Percentiles rank a stretch among this genome's conserved stretches.
Evolutionary conservation across 495 filamentous ascomycete genomes (phyloP).

Genomic region (Podospora pseudopauciseta): DNA sequence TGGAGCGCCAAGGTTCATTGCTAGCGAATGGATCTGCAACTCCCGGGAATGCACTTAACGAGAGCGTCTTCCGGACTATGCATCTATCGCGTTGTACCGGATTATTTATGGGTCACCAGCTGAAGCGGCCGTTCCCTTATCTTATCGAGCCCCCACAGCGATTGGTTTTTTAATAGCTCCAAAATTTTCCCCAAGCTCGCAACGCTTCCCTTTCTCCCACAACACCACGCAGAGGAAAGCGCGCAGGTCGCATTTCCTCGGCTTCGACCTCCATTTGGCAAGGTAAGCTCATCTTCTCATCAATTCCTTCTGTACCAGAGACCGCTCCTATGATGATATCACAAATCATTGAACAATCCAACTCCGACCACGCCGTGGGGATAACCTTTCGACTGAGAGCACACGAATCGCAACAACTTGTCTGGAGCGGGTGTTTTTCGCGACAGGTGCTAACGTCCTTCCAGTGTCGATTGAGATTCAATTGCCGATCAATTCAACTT

Average conservation of each 20-base stretch:
- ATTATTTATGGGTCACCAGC: not conserved
- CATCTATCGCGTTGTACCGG: not conserved
- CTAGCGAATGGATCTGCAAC: not conserved
- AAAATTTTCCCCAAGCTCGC: slow-evolving; percentile 29
- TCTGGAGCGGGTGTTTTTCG: slow-evolving; percentile 8
- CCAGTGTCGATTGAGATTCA: slow-evolving; percentile 22
- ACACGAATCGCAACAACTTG: slow-evolving; percentile 16
- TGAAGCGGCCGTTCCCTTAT: slow-evolving; percentile 11
- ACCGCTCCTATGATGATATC: slow-evolving; percentile 47
- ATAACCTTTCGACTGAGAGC: slow-evolving; percentile 62
- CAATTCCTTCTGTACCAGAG: slow-evolving; percentile 25
- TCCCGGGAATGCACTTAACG: slow-evolving; percentile 8
- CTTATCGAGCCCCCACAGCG: slow-evolving; percentile 31
- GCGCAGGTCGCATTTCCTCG: slow-evolving; percentile 10
- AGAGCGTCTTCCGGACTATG: not conserved
- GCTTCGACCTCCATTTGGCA: slow-evolving; percentile 19
- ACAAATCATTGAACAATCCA: slow-evolving; percentile 67
- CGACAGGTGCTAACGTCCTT: slow-evolving; percentile 22
- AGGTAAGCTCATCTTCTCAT: slow-evolving; percentile 42
- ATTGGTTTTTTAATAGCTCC: slow-evolving; percentile 21
- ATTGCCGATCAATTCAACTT: not conserved
- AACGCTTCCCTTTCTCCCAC: slow-evolving; percentile 19
- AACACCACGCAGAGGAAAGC: slow-evolving; percentile 8
- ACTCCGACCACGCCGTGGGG: slow-evolving; percentile 72
- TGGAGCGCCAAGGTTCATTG: not conserved